Percentiles rank a stretch among this genome's conserved stretches.
Conservation (phyloP, 176 grass and related monocot genomes). For the Zoysia japonica region DNA sequence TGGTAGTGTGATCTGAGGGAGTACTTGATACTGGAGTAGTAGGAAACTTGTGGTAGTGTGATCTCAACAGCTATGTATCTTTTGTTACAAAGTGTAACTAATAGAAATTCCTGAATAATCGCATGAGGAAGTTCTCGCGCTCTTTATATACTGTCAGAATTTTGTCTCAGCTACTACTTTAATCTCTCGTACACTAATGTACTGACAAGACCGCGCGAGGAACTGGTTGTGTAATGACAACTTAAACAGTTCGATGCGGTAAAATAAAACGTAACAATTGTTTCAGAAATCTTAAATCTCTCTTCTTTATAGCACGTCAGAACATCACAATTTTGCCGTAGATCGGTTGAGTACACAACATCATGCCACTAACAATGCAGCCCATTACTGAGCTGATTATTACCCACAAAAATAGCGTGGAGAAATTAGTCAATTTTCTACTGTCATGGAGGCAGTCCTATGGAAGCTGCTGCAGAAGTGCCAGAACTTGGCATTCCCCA, state of each 20-base stretch:
- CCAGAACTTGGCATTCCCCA: conserved; percentile 20
- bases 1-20: background rate
- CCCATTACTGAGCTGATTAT: conserved; percentile 23
- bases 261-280: background rate
- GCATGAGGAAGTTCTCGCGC: background rate
- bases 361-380: background rate
- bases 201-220: too few species aligned
- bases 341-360: background rate
- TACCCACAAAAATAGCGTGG: conserved; percentile 3
- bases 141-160: too few species aligned
- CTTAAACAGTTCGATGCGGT: too few species aligned
- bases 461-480: conserved; percentile 1
- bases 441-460: conserved; percentile 11
- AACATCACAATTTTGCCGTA: conserved; percentile 1
- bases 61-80: background rate
- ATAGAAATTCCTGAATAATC: background rate
- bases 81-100: background rate
- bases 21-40: too few species aligned
- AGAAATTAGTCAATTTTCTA: background rate
- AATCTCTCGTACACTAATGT: too few species aligned
- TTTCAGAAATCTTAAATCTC: background rate
- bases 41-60: background rate
- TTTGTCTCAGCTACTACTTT: too few species aligned
- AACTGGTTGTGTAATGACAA: too few species aligned
- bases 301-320: conserved; percentile 15